These are phyloP conservation scores for Russula emetica DNA, from an alignment of 768 basidiomycete species.

Conservation along the genomic window DNA sequence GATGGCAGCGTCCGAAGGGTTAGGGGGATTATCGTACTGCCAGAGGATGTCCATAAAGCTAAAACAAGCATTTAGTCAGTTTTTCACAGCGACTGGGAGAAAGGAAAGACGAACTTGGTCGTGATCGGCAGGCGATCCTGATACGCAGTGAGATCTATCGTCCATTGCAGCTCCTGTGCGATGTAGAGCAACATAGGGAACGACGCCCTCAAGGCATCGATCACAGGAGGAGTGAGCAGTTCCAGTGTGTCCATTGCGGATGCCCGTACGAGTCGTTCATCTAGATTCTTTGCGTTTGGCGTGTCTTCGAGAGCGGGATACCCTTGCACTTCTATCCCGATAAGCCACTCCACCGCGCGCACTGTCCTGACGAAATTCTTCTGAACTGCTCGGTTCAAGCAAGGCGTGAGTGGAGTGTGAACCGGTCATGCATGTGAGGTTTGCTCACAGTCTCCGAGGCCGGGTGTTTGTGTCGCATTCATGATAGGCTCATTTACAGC, in stretches of 20 bases:
- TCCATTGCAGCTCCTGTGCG: slow-evolving; percentile 1
- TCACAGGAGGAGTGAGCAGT: slow-evolving; percentile 7
- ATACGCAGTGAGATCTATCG: slow-evolving; percentile 4
- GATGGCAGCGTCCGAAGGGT: slow-evolving; percentile 62
- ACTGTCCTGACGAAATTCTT: slow-evolving; percentile 4
- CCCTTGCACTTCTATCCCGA: slow-evolving; percentile 13
- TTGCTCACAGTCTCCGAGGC: slow-evolving; percentile 61
- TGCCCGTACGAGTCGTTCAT: neutral
- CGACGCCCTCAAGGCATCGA: slow-evolving; percentile 11
- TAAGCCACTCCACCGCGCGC: slow-evolving; percentile 21
- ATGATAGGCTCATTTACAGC: slow-evolving; percentile 77
- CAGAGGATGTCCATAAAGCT: slow-evolving; percentile 83
- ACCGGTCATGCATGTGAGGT: neutral
- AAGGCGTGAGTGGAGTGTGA: neutral
- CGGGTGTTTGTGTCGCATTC: slow-evolving; percentile 64
- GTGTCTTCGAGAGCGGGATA: neutral
- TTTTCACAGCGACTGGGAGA: neutral
- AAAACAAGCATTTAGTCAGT: neutral
- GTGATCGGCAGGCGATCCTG: slow-evolving; percentile 5
- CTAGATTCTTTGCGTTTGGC: neutral
- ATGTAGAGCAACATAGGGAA: slow-evolving; percentile 12
- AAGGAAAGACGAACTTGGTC: slow-evolving; percentile 12
- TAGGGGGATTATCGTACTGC: slow-evolving; percentile 65
- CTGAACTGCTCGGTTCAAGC: neutral
- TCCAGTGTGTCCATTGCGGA: slow-evolving; percentile 1